These are phyloP conservation scores for Solanum paucissectum DNA, from an alignment of 257 asterid genomes.

Conservation along the genomic window DNA sequence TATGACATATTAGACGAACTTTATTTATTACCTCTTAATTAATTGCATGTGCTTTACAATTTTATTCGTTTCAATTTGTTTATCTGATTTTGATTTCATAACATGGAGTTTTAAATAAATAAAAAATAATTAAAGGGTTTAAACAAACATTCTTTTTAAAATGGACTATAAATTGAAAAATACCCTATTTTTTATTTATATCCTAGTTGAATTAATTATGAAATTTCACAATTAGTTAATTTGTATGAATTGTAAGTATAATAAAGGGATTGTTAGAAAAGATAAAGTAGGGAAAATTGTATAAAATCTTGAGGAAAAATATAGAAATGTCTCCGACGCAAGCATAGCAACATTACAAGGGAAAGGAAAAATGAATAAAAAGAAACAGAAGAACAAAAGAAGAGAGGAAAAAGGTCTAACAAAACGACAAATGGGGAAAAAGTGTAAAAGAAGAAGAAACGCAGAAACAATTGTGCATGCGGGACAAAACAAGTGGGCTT, in stretches of 20 bases:
- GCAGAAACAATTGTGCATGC: conserved; percentile 5
- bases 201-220: background rate
- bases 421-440: background rate
- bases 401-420: background rate
- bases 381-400: background rate
- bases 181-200: background rate
- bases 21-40: background rate
- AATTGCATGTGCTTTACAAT: no score
- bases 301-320: background rate
- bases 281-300: background rate
- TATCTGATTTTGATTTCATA: no score
- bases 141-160: no score
- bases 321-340: background rate
- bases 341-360: background rate
- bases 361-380: background rate
- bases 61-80: no score
- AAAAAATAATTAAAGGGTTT: no score
- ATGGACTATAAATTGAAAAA: no score
- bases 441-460: background rate
- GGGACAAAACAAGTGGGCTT: conserved; percentile 17
- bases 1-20: background rate
- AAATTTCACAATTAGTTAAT: background rate
- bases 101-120: no score
- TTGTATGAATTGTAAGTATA: background rate
- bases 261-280: background rate